Evolutionary conservation across 345 rosid genomes (phyloP).

Genomic region (Sisymbrium altissimum): DNA sequence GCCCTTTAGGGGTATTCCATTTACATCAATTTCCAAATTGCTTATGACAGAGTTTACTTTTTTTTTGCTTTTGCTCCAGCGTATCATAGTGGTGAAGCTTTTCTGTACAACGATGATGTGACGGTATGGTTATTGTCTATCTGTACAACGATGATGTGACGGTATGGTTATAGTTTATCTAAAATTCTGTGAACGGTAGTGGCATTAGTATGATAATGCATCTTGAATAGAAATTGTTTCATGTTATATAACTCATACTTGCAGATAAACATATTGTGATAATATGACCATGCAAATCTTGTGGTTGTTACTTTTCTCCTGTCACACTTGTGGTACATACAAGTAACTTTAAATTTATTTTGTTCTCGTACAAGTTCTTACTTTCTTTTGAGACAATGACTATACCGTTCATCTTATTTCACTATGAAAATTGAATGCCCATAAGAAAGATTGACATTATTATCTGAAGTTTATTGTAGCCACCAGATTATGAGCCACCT

Average conservation of each 20-base stretch:
- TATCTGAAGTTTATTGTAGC: conserved; percentile 42
- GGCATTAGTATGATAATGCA: background rate
- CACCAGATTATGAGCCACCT: conserved; percentile 91
- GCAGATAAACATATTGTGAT: background rate
- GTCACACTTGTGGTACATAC: background rate
- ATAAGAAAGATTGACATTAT: conserved; percentile 13
- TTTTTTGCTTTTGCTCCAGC: conserved; percentile 50
- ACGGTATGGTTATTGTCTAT: no score
- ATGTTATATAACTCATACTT: background rate
- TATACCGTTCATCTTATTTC: background rate
- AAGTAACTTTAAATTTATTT: background rate
- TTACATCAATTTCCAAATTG: background rate
- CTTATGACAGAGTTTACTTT: conserved; percentile 17
- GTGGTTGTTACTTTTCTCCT: background rate
- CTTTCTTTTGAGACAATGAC: background rate
- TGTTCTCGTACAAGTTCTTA: background rate
- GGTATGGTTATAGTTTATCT: conserved; percentile 50
- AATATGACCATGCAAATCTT: background rate
- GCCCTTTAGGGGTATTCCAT: background rate
- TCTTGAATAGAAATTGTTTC: background rate
- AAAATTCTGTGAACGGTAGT: background rate
- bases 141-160: conserved; percentile 91
- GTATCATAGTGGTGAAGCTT: conserved; percentile 93
- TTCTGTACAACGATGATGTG: no score
- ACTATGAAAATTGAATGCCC: background rate